These are phyloP conservation scores for Paraconiothyrium brasiliense DNA, from an alignment of 2,329 filamentous ascomycete species.

Conservation along the genomic window DNA sequence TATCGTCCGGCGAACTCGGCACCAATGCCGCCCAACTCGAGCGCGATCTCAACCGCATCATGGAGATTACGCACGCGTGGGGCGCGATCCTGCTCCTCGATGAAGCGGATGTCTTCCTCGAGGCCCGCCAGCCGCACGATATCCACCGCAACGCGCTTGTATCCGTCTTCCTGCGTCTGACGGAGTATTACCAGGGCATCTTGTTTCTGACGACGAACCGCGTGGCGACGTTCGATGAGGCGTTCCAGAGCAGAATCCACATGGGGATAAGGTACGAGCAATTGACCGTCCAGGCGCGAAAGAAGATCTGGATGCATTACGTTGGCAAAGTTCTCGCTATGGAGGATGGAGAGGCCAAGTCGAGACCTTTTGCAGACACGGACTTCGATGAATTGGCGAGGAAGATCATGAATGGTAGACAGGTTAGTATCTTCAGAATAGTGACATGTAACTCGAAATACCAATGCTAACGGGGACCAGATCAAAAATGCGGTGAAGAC, in stretches of 20 bases:
- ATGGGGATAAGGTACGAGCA: constrained; percentile 84
- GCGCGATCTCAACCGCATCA: constrained; percentile 79
- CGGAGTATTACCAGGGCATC: constrained; percentile 94
- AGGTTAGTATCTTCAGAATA: constrained; percentile 56
- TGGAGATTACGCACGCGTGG: constrained; percentile 88
- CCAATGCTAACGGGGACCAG: constrained; percentile 53
- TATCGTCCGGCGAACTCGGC: constrained; percentile 82
- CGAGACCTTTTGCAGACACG: constrained; percentile 68
- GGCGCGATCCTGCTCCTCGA: constrained; percentile 85
- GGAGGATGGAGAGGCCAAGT: constrained; percentile 56
- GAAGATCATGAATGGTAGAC: constrained; percentile 74
- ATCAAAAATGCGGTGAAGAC: constrained; percentile 91
- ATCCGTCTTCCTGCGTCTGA: constrained; percentile 82
- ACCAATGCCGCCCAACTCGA: constrained; percentile 78
- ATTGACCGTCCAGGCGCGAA: constrained; percentile 75
- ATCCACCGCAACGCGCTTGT: constrained; percentile 87
- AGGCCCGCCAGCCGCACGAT: constrained; percentile 83
- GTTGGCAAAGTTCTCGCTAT: constrained; percentile 72
- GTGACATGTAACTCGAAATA: too few relatives aligned
- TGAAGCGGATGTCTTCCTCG: constrained; percentile 71
- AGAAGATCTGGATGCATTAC: constrained; percentile 85
- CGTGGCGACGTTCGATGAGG: constrained; percentile 87
- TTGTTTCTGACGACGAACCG: constrained; percentile 90
- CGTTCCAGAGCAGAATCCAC: constrained; percentile 88
- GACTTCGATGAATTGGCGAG: constrained; percentile 74